Percentiles rank a stretch among this genome's conserved stretches.
Conservation (phyloP, 306 rosid species). For the Cotoneaster glaucophyllus region DNA sequence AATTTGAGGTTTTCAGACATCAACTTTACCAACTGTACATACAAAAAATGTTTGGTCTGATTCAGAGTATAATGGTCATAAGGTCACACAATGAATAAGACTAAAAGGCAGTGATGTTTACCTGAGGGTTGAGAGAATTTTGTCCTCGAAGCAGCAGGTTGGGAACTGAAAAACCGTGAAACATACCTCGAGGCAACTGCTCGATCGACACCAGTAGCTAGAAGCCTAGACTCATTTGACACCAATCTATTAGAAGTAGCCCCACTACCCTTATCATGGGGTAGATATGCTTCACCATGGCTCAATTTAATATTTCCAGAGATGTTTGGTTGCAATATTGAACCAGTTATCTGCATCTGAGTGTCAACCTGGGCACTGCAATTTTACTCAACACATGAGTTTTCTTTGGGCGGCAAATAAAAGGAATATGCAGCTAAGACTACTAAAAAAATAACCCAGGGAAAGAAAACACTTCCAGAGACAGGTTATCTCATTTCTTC, state of each 20-base stretch:
- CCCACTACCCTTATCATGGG: constrained; percentile 84
- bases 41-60: neutral
- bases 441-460: neutral
- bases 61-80: neutral
- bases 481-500: neutral
- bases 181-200: constrained; percentile 73
- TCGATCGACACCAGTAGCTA: constrained; percentile 51
- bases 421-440: neutral
- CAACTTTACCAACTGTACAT: neutral
- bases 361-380: constrained; percentile 94
- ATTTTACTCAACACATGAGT: constrained; percentile 13
- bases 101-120: constrained; percentile 24
- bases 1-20: constrained; percentile 3
- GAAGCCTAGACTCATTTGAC: constrained; percentile 53
- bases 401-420: constrained; percentile 6
- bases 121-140: constrained; percentile 56
- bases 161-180: constrained; percentile 70
- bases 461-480: neutral
- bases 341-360: constrained; percentile 90
- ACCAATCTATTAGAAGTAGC: constrained; percentile 63
- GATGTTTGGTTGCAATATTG: constrained; percentile 80
- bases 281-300: constrained; percentile 95
- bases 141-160: constrained; percentile 45
- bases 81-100: neutral
- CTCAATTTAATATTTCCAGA: constrained; percentile 83